phyloP scores from a whole-genome alignment of 140 eudicot species.

The Cichorium intybus region DNA sequence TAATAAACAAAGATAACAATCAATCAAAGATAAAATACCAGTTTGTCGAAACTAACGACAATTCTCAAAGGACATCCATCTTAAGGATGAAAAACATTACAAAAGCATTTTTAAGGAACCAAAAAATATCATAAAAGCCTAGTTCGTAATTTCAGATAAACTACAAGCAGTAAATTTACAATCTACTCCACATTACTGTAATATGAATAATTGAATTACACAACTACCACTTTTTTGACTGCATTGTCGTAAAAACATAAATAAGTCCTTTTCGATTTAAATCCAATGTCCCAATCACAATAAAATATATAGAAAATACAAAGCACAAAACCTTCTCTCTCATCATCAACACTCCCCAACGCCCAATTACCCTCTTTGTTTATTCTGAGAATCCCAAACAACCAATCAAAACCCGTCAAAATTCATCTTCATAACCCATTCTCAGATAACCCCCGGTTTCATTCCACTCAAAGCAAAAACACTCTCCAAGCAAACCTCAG shows the following conservation, averaged over 20 bases:
- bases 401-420: constrained; percentile 71
- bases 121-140: neutral
- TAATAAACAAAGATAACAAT: neutral
- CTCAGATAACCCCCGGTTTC: constrained; percentile 37
- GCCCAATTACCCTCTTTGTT: constrained; percentile 16
- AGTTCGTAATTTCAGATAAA: too few relatives aligned
- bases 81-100: neutral
- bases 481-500: constrained; percentile 49
- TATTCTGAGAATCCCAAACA: constrained; percentile 50
- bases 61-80: too few relatives aligned
- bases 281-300: neutral
- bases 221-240: neutral
- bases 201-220: constrained; percentile 11
- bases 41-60: too few relatives aligned
- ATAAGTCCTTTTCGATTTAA: neutral
- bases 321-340: constrained; percentile 13
- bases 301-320: neutral
- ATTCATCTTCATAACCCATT: constrained; percentile 48
- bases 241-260: neutral
- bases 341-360: constrained; percentile 44
- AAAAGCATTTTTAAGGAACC: neutral
- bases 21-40: too few relatives aligned
- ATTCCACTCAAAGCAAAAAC: constrained; percentile 25
- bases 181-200: neutral
- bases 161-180: neutral